phyloP scores from a whole-genome alignment of 2,329 filamentous ascomycete genomes.

The Stylonectria norvegica region DNA sequence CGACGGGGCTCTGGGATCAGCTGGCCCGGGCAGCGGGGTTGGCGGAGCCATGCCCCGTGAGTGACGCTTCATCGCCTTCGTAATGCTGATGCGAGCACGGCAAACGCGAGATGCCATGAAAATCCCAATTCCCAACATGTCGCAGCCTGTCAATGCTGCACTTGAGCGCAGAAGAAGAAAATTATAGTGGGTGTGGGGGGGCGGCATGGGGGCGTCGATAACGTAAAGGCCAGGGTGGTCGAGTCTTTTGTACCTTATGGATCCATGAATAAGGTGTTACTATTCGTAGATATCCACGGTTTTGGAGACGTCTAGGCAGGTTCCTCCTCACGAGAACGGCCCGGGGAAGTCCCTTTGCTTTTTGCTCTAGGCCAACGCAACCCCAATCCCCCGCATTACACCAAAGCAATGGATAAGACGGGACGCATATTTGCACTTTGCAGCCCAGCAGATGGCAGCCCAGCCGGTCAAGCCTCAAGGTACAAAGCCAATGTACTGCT shows the following conservation, averaged over 20 bases:
- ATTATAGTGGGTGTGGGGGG: too few species aligned
- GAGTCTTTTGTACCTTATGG: not conserved
- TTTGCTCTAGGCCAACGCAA: slow-evolving; percentile 12
- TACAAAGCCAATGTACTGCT: too few species aligned
- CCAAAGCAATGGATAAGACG: slow-evolving; percentile 6
- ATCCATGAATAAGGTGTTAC: not conserved
- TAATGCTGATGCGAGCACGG: not conserved
- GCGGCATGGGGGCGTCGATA: too few species aligned
- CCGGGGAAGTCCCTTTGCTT: slow-evolving; percentile 9
- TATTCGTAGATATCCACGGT: not conserved
- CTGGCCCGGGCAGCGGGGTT: slow-evolving; percentile 6
- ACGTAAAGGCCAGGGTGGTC: not conserved
- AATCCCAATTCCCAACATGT: too few species aligned
- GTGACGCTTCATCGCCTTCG: not conserved
- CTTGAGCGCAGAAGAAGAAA: too few species aligned
- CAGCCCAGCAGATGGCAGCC: too few species aligned
- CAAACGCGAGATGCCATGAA: too few species aligned
- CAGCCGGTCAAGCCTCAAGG: too few species aligned
- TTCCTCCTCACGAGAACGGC: slow-evolving; percentile 19
- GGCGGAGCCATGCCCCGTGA: slow-evolving; percentile 2
- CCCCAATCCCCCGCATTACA: slow-evolving; percentile 12
- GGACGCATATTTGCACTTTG: too few species aligned
- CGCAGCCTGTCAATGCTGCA: too few species aligned
- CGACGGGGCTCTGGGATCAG: slow-evolving; percentile 7
- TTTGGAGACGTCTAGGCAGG: not conserved